Conservation (phyloP, 1,284 basidiomycete species). For the Cryptococcus sp. region DNA sequence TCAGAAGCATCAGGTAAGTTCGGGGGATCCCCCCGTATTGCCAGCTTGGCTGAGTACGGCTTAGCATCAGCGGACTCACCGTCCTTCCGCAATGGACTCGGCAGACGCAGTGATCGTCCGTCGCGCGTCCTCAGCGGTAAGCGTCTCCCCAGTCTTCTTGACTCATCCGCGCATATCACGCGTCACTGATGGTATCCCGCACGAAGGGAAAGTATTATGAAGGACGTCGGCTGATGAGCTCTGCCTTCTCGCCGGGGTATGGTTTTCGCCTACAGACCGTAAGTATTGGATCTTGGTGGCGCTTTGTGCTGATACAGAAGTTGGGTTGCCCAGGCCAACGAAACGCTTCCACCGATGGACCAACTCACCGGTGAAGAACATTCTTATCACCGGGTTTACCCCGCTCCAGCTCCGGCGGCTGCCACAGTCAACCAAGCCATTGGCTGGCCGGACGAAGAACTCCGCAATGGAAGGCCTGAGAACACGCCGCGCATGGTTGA, state of each 20-base stretch:
- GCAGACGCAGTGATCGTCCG: background rate
- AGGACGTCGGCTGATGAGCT: slow-evolving; percentile 3
- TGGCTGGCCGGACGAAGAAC: slow-evolving; percentile 28
- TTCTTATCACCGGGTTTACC: slow-evolving; percentile 34
- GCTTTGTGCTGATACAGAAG: background rate
- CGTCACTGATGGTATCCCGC: too few relatives aligned
- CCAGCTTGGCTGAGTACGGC: background rate
- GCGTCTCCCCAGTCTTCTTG: background rate
- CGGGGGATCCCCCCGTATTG: too few relatives aligned
- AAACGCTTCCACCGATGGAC: slow-evolving; percentile 23
- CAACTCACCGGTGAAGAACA: slow-evolving; percentile 27
- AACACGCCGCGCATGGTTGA: background rate
- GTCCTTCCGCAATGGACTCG: background rate
- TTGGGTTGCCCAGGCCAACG: slow-evolving; percentile 3
- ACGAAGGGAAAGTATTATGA: slow-evolving; percentile 9
- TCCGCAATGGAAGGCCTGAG: background rate
- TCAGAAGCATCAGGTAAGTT: too few relatives aligned
- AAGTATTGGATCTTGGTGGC: background rate
- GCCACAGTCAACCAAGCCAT: slow-evolving; percentile 28
- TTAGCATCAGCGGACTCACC: background rate
- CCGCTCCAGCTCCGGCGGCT: slow-evolving; percentile 27
- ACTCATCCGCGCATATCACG: background rate
- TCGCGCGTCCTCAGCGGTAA: background rate
- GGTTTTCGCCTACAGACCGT: slow-evolving; percentile 5
- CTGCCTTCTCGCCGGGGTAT: slow-evolving; percentile 15